Evolutionary conservation across 352 stramenopile genomes (phyloP).

Genomic region (Pythium coloratum): DNA sequence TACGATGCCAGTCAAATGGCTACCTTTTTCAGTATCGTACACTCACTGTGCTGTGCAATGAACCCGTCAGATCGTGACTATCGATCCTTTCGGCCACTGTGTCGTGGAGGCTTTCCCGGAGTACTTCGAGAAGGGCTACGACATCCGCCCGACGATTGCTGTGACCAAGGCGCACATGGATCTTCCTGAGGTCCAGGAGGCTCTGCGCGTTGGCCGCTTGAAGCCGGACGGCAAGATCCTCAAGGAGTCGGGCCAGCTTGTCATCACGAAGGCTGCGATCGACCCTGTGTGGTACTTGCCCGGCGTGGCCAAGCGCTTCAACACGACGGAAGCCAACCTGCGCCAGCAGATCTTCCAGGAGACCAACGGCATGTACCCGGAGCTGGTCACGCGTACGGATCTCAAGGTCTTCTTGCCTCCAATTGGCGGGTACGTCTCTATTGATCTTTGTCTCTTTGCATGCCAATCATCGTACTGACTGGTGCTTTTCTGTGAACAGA

Average conservation of each 20-base stretch:
- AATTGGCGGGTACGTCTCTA: slow-evolving; percentile 90
- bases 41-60: slow-evolving; percentile 30
- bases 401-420: slow-evolving; percentile 98
- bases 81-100: slow-evolving; percentile 26
- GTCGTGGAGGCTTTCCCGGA: slow-evolving; percentile 22
- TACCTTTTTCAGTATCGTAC: not conserved
- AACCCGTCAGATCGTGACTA: slow-evolving; percentile 46
- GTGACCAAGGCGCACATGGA: slow-evolving; percentile 98
- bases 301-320: slow-evolving; percentile 98
- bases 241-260: slow-evolving; percentile 87
- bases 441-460: not conserved
- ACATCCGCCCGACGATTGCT: slow-evolving; percentile 98
- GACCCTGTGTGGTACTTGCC: slow-evolving; percentile 99
- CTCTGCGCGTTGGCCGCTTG: slow-evolving; percentile 90
- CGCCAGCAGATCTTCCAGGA: slow-evolving; percentile 98
- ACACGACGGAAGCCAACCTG: slow-evolving; percentile 94
- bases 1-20: slow-evolving; percentile 5
- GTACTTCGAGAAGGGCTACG: slow-evolving; percentile 91
- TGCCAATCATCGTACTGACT: not conserved
- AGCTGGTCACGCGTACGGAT: slow-evolving; percentile 98
- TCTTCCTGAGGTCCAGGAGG: slow-evolving; percentile 98
- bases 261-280: slow-evolving; percentile 97
- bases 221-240: slow-evolving; percentile 97
- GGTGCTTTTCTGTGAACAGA: slow-evolving; percentile 24
- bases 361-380: slow-evolving; percentile 99